Percentiles rank a stretch among this genome's conserved stretches.
phyloP scores from a whole-genome alignment of 768 basidiomycete species.

The Psilocybe azurescens region DNA sequence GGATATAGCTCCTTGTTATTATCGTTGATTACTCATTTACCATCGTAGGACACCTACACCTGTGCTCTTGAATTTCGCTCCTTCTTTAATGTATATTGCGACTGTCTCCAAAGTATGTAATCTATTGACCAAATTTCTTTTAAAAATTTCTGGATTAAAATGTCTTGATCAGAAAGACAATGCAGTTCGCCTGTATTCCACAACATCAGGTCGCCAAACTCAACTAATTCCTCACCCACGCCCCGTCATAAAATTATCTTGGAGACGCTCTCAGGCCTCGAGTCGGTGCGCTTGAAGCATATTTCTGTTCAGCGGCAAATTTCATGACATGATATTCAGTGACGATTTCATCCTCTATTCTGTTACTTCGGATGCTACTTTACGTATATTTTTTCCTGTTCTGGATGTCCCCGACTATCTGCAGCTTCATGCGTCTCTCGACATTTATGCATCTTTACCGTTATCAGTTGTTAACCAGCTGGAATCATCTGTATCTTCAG shows the following conservation, averaged over 20 bases:
- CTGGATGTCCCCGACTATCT: slow-evolving; percentile 84
- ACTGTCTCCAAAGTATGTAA: slow-evolving; percentile 60
- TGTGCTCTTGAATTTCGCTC: slow-evolving; percentile 66
- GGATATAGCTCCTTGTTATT: background rate
- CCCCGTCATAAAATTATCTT: slow-evolving; percentile 69
- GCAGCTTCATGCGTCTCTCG: slow-evolving; percentile 83
- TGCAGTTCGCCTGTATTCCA: slow-evolving; percentile 69
- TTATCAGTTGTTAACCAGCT: slow-evolving; percentile 39
- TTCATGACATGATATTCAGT: slow-evolving; percentile 37
- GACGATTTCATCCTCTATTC: slow-evolving; percentile 85
- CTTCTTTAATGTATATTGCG: slow-evolving; percentile 77
- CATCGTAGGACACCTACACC: slow-evolving; percentile 46
- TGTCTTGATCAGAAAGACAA: slow-evolving; percentile 52
- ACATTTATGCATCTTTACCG: slow-evolving; percentile 66
- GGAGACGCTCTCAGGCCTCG: slow-evolving; percentile 73
- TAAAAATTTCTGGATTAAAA: background rate
- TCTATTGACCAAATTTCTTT: background rate
- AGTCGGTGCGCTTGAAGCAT: slow-evolving; percentile 48
- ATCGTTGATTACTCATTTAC: slow-evolving; percentile 2
- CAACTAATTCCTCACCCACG: slow-evolving; percentile 78
- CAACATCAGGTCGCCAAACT: slow-evolving; percentile 70
- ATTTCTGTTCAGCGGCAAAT: background rate
- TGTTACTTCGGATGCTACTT: slow-evolving; percentile 78
- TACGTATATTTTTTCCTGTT: slow-evolving; percentile 88
- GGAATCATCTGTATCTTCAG: slow-evolving; percentile 44